phyloP scores from a whole-genome alignment of 306 rosid genomes.

The Phaseolus lunatus region DNA sequence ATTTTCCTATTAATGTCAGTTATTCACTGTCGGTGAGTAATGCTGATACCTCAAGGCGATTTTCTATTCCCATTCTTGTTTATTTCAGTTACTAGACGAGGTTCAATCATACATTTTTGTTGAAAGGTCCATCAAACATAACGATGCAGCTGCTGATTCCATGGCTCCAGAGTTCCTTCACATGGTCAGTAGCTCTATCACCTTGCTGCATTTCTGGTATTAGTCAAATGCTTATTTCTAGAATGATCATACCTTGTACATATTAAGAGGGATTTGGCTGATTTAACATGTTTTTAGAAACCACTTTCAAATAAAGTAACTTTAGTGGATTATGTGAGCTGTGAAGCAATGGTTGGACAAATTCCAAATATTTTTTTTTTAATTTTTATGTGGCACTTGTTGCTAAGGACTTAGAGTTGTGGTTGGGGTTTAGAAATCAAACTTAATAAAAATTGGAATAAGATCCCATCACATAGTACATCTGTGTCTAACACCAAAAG shows the following conservation, averaged over 20 bases:
- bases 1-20: constrained; percentile 7
- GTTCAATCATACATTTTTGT: constrained; percentile 88
- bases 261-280: constrained; percentile 26
- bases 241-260: background rate
- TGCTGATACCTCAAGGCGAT: constrained; percentile 13
- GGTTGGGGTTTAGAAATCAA: constrained; percentile 10
- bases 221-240: constrained; percentile 22
- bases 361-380: background rate
- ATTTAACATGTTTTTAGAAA: constrained; percentile 3
- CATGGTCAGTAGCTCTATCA: constrained; percentile 62
- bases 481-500: too few relatives aligned
- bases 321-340: constrained; percentile 27
- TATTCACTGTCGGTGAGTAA: background rate
- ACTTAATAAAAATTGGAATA: too few relatives aligned
- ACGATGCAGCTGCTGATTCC: constrained; percentile 59
- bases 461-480: too few relatives aligned
- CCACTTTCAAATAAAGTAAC: constrained; percentile 24
- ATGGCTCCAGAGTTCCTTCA: constrained; percentile 63
- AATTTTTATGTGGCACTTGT: background rate
- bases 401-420: constrained; percentile 21
- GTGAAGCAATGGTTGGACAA: constrained; percentile 1
- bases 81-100: constrained; percentile 79
- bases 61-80: constrained; percentile 37
- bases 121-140: constrained; percentile 60
- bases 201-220: constrained; percentile 6